phyloP scores from a whole-genome alignment of 2,329 filamentous ascomycete species.

The Rasamsonia emersonii region DNA sequence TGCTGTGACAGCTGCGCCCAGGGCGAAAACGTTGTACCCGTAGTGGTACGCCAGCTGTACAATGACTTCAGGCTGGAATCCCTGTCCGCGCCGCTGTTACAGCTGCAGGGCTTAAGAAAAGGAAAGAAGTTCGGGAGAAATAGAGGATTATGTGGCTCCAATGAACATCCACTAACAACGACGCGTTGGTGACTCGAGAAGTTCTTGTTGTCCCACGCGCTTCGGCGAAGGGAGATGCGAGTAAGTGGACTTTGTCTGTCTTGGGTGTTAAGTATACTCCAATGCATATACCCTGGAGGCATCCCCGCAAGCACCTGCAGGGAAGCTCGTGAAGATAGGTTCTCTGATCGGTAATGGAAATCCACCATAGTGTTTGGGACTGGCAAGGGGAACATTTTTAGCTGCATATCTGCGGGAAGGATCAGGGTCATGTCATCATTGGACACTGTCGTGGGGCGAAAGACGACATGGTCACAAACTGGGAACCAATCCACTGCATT shows the following conservation, averaged over 20 bases:
- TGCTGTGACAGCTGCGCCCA: no score
- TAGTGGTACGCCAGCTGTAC: no score
- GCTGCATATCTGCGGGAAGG: constrained; percentile 1
- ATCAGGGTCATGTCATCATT: constrained; percentile 7
- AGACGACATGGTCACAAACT: constrained; percentile 5
- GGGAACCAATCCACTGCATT: constrained; percentile 8
- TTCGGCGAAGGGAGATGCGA: no score
- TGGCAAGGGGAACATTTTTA: constrained; percentile 1
- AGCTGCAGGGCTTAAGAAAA: constrained; percentile 1
- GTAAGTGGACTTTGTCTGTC: no score
- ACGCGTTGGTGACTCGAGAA: no score
- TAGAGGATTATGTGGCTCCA: constrained; percentile 1
- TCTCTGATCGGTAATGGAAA: no score
- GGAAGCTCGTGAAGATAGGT: not conserved
- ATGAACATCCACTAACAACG: not conserved
- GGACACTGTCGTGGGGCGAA: constrained; percentile 5
- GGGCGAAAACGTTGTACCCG: no score
- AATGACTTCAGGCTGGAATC: no score
- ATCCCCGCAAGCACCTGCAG: not conserved
- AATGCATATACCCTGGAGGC: no score
- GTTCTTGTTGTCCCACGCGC: no score
- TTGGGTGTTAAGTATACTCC: no score
- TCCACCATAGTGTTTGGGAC: not conserved
- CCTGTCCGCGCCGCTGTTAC: not conserved
- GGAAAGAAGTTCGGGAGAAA: not conserved